Evolutionary conservation across 257 asterid genomes (phyloP).

Genomic region (Paulownia fortunei): DNA sequence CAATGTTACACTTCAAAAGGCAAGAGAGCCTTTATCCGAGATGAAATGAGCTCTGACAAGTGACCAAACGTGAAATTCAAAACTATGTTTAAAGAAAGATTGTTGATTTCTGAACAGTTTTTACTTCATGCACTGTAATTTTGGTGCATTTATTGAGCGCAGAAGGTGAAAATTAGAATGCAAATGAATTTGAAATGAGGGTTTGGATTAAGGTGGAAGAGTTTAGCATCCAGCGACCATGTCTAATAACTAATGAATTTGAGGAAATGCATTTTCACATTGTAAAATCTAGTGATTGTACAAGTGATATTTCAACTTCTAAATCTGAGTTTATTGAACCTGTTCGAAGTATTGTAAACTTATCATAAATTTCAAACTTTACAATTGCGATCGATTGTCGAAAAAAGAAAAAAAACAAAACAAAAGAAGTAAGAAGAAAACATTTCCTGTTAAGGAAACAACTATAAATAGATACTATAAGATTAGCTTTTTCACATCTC

Average conservation of each 20-base stretch:
- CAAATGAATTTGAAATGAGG: background rate
- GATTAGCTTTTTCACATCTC: slow-evolving; percentile 25
- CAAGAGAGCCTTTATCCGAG: slow-evolving; percentile 18
- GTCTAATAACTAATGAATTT: background rate
- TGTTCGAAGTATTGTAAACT: background rate
- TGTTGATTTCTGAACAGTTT: background rate
- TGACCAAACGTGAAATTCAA: background rate
- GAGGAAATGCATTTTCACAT: no score
- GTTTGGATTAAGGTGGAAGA: background rate
- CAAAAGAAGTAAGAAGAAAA: background rate
- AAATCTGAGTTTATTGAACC: background rate
- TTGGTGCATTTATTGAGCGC: background rate
- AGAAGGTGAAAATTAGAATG: background rate
- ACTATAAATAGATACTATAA: slow-evolving; percentile 22
- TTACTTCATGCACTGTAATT: background rate
- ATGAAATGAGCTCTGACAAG: background rate
- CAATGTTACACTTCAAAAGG: slow-evolving; percentile 25
- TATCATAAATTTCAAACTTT: slow-evolving; percentile 22
- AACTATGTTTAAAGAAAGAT: background rate
- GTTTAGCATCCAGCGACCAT: background rate
- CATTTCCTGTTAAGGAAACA: background rate
- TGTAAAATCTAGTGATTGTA: background rate
- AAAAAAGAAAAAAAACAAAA: no score
- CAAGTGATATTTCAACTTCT: background rate
- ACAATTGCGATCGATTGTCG: slow-evolving; percentile 24